Conservation (phyloP, 225 moss, liverwort and hornwort genomes). For the Sphagnum tenellum region DNA sequence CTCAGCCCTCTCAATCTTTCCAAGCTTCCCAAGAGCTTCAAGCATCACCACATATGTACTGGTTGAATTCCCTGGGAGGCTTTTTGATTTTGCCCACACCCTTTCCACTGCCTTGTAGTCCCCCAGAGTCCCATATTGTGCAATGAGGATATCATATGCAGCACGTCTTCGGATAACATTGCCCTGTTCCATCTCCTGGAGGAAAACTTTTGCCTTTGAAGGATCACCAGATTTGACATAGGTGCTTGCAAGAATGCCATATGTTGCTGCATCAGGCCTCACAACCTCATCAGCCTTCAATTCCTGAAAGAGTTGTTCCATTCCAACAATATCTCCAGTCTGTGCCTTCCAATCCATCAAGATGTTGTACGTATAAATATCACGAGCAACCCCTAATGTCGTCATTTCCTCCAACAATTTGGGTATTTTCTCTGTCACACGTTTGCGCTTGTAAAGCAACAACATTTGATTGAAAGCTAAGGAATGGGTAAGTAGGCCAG, state of each 20-base stretch:
- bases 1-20: constrained; percentile 62
- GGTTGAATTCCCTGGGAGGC: constrained; percentile 23
- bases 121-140: constrained; percentile 54
- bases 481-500: constrained; percentile 37
- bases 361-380: constrained; percentile 77
- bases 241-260: constrained; percentile 48
- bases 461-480: constrained; percentile 73
- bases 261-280: constrained; percentile 52
- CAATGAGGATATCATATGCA: constrained; percentile 51
- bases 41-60: constrained; percentile 52
- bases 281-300: constrained; percentile 50
- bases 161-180: constrained; percentile 27
- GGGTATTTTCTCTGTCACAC: constrained; percentile 20
- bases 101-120: constrained; percentile 52
- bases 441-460: constrained; percentile 45
- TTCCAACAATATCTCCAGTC: constrained; percentile 42
- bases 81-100: constrained; percentile 50
- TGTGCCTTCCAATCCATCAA: constrained; percentile 50
- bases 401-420: constrained; percentile 47
- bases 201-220: constrained; percentile 40
- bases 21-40: constrained; percentile 62
- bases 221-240: constrained; percentile 40
- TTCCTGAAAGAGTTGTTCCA: constrained; percentile 55
- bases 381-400: constrained; percentile 29
- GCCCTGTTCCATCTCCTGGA: constrained; percentile 47